These are phyloP conservation scores for Candida argentea DNA, from an alignment of 805 yeast species.

Conservation along the genomic window DNA sequence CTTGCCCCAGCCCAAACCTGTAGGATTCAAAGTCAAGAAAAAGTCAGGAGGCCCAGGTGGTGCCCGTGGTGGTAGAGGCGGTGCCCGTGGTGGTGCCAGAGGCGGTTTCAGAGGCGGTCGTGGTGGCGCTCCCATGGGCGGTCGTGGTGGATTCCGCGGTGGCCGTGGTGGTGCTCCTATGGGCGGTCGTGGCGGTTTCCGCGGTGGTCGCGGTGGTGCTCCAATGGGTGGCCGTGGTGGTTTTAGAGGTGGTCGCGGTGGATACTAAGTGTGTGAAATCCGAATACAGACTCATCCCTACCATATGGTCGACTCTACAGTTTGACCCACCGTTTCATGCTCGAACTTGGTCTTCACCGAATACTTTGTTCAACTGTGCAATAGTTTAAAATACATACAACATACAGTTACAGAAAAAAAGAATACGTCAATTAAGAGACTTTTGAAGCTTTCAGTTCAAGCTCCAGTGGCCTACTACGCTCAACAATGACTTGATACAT, in stretches of 20 bases:
- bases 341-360: too few relatives aligned
- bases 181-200: conserved; percentile 23
- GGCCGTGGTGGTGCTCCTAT: conserved; percentile 23
- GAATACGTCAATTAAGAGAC: too few relatives aligned
- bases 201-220: conserved; percentile 32
- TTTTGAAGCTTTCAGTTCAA: too few relatives aligned
- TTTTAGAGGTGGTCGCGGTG: conserved; percentile 24
- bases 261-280: too few relatives aligned
- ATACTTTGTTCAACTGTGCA: too few relatives aligned
- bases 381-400: too few relatives aligned
- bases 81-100: conserved; percentile 12
- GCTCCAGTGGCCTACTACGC: too few relatives aligned
- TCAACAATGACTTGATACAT: too few relatives aligned
- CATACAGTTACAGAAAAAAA: too few relatives aligned
- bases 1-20: conserved; percentile 88
- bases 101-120: conserved; percentile 19
- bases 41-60: conserved; percentile 54
- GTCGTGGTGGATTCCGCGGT: conserved; percentile 13
- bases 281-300: too few relatives aligned
- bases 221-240: conserved; percentile 28
- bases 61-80: conserved; percentile 30
- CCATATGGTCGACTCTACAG: too few relatives aligned
- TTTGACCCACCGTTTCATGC: too few relatives aligned
- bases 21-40: conserved; percentile 73
- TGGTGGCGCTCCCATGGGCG: conserved; percentile 21